Conservation (phyloP, 441 rosid species). For the Geranium incanum region DNA sequence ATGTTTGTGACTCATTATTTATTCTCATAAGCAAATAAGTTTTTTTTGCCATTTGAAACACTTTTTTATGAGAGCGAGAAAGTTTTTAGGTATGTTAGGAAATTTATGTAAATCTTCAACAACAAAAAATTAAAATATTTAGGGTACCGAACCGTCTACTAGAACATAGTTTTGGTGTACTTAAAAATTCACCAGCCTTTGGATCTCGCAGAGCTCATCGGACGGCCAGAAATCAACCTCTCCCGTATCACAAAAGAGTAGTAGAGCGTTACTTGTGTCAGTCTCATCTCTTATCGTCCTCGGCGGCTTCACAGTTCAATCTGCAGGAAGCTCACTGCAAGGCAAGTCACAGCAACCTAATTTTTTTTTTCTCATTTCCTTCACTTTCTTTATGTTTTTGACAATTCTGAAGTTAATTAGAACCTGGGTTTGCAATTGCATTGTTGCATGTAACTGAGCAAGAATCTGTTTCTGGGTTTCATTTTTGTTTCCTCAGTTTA, state of each 20-base stretch:
- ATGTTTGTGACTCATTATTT: too few relatives aligned
- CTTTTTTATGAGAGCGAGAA: too few relatives aligned
- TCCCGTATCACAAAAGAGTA: conserved; percentile 9
- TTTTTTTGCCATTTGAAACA: too few relatives aligned
- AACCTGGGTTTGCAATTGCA: conserved; percentile 1
- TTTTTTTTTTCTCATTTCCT: not conserved
- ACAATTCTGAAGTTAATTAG: not conserved
- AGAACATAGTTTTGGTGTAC: not conserved
- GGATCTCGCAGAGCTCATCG: conserved; percentile 11
- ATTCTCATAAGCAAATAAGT: too few relatives aligned
- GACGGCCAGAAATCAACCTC: conserved; percentile 3
- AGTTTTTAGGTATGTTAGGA: too few relatives aligned
- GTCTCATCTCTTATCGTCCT: conserved; percentile 14
- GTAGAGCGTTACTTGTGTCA: conserved; percentile 16
- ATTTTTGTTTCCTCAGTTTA: not conserved
- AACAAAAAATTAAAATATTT: not conserved
- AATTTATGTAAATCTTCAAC: too few relatives aligned
- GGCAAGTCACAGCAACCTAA: conserved; percentile 8
- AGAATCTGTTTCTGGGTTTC: not conserved
- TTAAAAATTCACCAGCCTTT: conserved; percentile 7
- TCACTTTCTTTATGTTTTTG: not conserved
- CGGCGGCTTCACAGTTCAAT: conserved; percentile 18
- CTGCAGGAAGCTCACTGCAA: not conserved
- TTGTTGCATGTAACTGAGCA: not conserved
- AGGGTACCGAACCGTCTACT: not conserved